Percentiles rank a stretch among this genome's conserved stretches.
phyloP scores from a whole-genome alignment of 495 filamentous ascomycete species.

The Mycothermus thermophilus region DNA sequence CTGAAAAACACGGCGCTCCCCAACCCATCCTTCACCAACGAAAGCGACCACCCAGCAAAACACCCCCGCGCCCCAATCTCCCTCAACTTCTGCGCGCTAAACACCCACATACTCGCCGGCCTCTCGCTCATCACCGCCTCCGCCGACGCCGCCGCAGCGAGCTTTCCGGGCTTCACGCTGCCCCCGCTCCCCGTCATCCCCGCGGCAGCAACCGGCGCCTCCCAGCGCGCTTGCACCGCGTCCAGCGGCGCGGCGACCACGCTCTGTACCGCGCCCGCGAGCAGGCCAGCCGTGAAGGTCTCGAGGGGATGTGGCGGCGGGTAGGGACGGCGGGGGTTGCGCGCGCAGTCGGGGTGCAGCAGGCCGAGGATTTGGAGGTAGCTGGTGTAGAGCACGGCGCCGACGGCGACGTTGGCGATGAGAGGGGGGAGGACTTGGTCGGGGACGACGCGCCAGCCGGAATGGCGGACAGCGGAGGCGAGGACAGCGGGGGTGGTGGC shows the following conservation, averaged over 20 bases:
- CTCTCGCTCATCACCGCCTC: constrained; percentile 5
- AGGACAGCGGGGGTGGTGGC: constrained; percentile 68
- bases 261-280: constrained; percentile 66
- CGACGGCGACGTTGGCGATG: constrained; percentile 72
- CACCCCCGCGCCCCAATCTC: constrained; percentile 71
- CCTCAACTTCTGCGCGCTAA: constrained; percentile 53
- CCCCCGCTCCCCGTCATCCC: constrained; percentile 17
- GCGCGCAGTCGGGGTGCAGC: constrained; percentile 59
- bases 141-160: constrained; percentile 20
- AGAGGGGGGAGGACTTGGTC: constrained; percentile 79
- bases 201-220: constrained; percentile 21
- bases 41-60: constrained; percentile 69
- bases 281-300: constrained; percentile 65
- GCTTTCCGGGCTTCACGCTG: constrained; percentile 38
- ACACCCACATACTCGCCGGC: constrained; percentile 73
- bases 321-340: constrained; percentile 54
- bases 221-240: constrained; percentile 68
- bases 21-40: constrained; percentile 66
- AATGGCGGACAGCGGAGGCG: constrained; percentile 58
- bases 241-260: constrained; percentile 78
- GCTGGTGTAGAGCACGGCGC: constrained; percentile 73
- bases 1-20: constrained; percentile 77
- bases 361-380: constrained; percentile 67
- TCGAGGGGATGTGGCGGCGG: constrained; percentile 51
- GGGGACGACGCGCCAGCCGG: constrained; percentile 80